Conservation (phyloP, 2,329 filamentous ascomycete genomes). For the Pseudogymnoascus sp. region DNA sequence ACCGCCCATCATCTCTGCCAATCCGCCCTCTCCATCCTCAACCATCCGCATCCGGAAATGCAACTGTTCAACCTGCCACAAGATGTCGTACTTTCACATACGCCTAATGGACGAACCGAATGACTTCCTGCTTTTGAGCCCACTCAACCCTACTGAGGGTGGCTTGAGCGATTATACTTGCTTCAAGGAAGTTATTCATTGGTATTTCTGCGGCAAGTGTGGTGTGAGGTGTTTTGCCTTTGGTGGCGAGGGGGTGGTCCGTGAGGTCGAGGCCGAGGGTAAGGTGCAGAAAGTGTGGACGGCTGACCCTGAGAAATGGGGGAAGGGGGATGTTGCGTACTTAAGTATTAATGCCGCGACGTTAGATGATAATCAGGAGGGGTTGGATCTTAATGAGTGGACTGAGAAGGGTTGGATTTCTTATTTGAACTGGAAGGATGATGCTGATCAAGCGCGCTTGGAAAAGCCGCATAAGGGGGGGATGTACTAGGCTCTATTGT, state of each 20-base stretch:
- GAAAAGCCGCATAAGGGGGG: slow-evolving; percentile 22
- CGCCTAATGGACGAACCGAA: slow-evolving; percentile 30
- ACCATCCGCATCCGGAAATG: slow-evolving; percentile 31
- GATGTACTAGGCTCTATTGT: slow-evolving; percentile 20
- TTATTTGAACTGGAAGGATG: slow-evolving; percentile 21
- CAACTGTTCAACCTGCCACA: slow-evolving; percentile 43
- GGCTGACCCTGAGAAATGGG: slow-evolving; percentile 26
- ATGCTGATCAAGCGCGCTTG: slow-evolving; percentile 15
- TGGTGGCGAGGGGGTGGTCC: slow-evolving; percentile 28
- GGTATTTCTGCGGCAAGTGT: slow-evolving; percentile 40
- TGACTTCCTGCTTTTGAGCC: slow-evolving; percentile 40
- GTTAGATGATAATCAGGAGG: slow-evolving; percentile 32
- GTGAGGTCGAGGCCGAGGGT: slow-evolving; percentile 17
- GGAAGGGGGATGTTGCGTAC: slow-evolving; percentile 25
- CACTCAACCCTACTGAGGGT: slow-evolving; percentile 28
- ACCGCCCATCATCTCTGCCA: slow-evolving; percentile 21
- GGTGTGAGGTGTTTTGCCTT: slow-evolving; percentile 37
- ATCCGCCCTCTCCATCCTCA: slow-evolving; percentile 23
- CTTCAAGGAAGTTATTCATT: slow-evolving; percentile 29
- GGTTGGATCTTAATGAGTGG: slow-evolving; percentile 32
- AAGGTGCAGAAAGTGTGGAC: slow-evolving; percentile 25
- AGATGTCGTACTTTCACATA: slow-evolving; percentile 39
- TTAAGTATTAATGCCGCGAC: slow-evolving; percentile 33
- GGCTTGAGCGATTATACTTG: slow-evolving; percentile 36
- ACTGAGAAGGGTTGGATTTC: slow-evolving; percentile 29